phyloP scores from a whole-genome alignment of 2,329 filamentous ascomycete genomes.

The Mycosphaerella sp. region DNA sequence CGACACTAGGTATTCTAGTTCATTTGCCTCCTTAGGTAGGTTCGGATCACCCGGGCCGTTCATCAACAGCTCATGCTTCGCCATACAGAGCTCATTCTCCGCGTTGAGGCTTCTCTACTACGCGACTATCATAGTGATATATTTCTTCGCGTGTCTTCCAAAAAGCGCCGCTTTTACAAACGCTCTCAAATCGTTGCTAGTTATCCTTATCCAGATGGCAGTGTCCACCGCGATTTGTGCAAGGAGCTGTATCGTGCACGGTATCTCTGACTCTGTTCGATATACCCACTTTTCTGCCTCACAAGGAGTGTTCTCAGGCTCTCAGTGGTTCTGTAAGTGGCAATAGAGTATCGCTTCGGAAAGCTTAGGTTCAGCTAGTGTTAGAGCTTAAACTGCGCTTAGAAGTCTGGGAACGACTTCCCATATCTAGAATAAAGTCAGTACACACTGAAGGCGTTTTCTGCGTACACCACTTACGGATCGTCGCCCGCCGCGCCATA shows the following conservation, averaged over 20 bases:
- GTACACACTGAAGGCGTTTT: neutral
- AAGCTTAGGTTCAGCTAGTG: neutral
- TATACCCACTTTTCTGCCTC: conserved; percentile 3
- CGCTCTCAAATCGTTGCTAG: conserved; percentile 4
- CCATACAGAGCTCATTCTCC: conserved; percentile 1
- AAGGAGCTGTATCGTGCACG: conserved; percentile 7
- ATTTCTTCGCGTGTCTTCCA: neutral
- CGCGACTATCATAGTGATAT: neutral
- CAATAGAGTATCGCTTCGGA: conserved; percentile 1
- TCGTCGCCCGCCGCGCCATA: conserved; percentile 77
- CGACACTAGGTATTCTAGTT: too few relatives aligned
- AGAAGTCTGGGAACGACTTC: conserved; percentile 71
- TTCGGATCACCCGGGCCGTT: too few relatives aligned
- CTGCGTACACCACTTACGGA: conserved; percentile 59
- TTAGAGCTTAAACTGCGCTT: conserved; percentile 15
- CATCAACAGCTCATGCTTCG: neutral
- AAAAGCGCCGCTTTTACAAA: conserved; percentile 1
- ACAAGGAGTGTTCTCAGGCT: neutral
- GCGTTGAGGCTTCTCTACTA: neutral
- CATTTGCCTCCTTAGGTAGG: too few relatives aligned
- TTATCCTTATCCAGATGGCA: conserved; percentile 3
- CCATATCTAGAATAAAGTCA: conserved; percentile 53
- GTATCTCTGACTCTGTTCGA: neutral
- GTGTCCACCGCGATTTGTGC: neutral
- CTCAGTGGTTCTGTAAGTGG: conserved; percentile 7